A percentile compares a stretch with the other conserved stretches of the same genome.
Evolutionary conservation across 1,284 basidiomycete genomes (phyloP).

Genomic region (Heterobasidion irregulare): DNA sequence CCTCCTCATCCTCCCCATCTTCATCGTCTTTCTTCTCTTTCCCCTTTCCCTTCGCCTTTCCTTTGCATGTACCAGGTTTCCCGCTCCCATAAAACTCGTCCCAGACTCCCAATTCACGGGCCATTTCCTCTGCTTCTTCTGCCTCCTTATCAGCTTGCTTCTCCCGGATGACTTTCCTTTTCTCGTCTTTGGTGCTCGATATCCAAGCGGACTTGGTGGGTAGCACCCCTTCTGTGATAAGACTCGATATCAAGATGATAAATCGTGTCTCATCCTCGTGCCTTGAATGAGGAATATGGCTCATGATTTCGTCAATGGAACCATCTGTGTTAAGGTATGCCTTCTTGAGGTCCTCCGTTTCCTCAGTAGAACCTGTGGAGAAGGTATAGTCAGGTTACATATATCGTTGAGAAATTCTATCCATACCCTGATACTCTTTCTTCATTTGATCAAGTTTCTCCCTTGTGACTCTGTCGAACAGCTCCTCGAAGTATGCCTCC

Average conservation of each 20-base stretch:
- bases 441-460: constrained; percentile 86
- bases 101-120: constrained; percentile 88
- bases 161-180: constrained; percentile 63
- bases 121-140: constrained; percentile 76
- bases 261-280: constrained; percentile 80
- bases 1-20: constrained; percentile 44
- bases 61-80: constrained; percentile 55
- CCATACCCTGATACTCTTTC: constrained; percentile 80
- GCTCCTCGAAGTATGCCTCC: constrained; percentile 86
- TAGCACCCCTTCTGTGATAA: constrained; percentile 62
- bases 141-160: constrained; percentile 77
- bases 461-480: constrained; percentile 82
- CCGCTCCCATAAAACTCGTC: constrained; percentile 90
- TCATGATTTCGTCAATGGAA: constrained; percentile 73
- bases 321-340: constrained; percentile 68
- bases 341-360: constrained; percentile 65
- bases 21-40: constrained; percentile 24
- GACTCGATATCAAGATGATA: constrained; percentile 55
- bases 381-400: neutral
- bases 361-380: constrained; percentile 71
- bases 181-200: constrained; percentile 66
- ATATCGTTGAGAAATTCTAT: neutral
- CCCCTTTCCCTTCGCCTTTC: constrained; percentile 44
- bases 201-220: constrained; percentile 59
- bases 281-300: constrained; percentile 77